These are phyloP conservation scores for Ettlia oleoabundans DNA, from an alignment of 139 green algal species.

Conservation along the genomic window DNA sequence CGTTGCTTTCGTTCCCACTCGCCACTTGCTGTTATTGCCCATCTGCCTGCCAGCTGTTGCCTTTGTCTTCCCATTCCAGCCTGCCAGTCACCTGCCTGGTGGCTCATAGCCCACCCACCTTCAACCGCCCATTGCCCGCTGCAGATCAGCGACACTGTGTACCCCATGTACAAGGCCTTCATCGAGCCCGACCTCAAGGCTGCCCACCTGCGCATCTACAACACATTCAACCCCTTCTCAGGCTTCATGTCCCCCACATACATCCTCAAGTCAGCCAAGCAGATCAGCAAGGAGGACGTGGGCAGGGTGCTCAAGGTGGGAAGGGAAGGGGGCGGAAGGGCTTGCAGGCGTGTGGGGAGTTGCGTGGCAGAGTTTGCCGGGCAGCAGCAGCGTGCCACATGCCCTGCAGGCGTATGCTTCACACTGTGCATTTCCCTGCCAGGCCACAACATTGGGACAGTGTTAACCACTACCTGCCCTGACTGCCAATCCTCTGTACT, in stretches of 20 bases:
- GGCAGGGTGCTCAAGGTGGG: not conserved
- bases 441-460: no score
- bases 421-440: no score
- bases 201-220: slow-evolving; percentile 93
- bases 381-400: no score
- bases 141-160: slow-evolving; percentile 90
- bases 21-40: not conserved
- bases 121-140: not conserved
- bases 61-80: not conserved
- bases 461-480: not conserved
- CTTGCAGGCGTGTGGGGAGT: not conserved
- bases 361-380: not conserved
- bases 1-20: no score
- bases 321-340: not conserved
- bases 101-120: no score
- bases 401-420: no score
- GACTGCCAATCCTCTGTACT: not conserved
- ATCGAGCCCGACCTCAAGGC: slow-evolving; percentile 96
- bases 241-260: slow-evolving; percentile 96
- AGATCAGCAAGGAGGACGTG: slow-evolving; percentile 60
- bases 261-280: slow-evolving; percentile 88
- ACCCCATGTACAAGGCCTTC: slow-evolving; percentile 99
- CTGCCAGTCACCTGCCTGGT: not conserved
- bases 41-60: not conserved
- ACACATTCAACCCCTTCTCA: slow-evolving; percentile 98